phyloP scores from a whole-genome alignment of 768 basidiomycete species.

The Podaxis sp. region DNA sequence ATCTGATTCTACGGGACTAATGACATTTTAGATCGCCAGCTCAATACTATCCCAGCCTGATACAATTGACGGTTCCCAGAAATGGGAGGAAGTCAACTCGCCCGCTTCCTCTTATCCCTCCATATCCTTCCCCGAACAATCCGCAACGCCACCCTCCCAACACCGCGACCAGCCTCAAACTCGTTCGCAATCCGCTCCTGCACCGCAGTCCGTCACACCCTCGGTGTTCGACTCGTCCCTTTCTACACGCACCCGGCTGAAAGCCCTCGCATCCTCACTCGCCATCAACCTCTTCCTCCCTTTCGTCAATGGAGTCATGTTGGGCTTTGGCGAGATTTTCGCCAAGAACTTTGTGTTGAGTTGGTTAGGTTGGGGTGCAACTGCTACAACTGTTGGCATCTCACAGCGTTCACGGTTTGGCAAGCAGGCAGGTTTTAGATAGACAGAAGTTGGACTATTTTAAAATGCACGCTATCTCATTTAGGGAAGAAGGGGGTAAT shows the following conservation, averaged over 20 bases:
- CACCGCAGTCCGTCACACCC: conserved; percentile 54
- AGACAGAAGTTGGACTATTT: neutral
- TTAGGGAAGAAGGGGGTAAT: neutral
- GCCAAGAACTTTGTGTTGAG: conserved; percentile 72
- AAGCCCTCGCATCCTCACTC: conserved; percentile 69
- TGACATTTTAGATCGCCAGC: conserved; percentile 1
- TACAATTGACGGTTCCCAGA: conserved; percentile 49
- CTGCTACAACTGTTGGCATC: conserved; percentile 35
- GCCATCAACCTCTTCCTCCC: conserved; percentile 85
- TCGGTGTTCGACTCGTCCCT: conserved; percentile 71
- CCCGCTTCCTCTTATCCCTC: conserved; percentile 76
- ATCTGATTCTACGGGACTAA: neutral
- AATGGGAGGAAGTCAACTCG: conserved; percentile 74
- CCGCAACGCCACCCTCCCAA: conserved; percentile 48
- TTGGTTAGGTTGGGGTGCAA: conserved; percentile 51
- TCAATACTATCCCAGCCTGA: conserved; percentile 34
- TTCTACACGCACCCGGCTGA: conserved; percentile 63
- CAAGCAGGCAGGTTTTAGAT: neutral
- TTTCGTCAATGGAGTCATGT: conserved; percentile 93
- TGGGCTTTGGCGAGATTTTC: conserved; percentile 95
- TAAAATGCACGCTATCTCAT: conserved; percentile 9
- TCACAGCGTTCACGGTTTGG: conserved; percentile 2
- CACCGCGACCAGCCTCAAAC: conserved; percentile 19
- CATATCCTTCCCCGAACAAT: conserved; percentile 68
- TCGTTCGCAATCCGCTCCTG: conserved; percentile 15